Evolutionary conservation across 257 asterid species (phyloP), one percentile per base, ranked within the genome.

Genomic region (Linaria vulgaris): DNA sequence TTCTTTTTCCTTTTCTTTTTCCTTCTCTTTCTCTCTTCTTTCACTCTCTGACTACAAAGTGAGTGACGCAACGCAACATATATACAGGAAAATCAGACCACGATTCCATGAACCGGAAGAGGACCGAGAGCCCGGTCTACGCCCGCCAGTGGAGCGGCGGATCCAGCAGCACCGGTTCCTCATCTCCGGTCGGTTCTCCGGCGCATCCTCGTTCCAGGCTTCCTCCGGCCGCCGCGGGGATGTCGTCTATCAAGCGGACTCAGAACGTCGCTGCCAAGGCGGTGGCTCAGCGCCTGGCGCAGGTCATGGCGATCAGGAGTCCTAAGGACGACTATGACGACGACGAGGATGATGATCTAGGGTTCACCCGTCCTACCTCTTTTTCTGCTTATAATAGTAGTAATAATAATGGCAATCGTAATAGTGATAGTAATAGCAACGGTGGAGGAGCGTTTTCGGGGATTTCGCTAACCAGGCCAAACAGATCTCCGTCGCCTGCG

Each of bases 401-500:
- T 30, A 22, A 43, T 38, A 15, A 27, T 27, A 37, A 20, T 64
- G n/a, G 22, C 13, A 19, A 46, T 37, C 70, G 49, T 63, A 74
- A 74, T 72, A 77, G 67, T 61, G 85, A 76, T 60, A 77, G 71
- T 63, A 76, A 70, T 69, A 74, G 41, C 59, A 71, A 46, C 49
- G 65, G 68, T 64, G 65, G 76, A 31, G 90, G 79, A 19, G 83
- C 41, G 5, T 57, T 85, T 67, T 57, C 90, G 16, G 84, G 90
- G 64, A 64, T 78, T 61, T 75, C 88, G 70, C 68, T 83, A 60
- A 67, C 84, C 59, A 90, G 45, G 76, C 90, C 86, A 22, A 87
- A 85, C 66, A 80, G 99, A 94, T 86, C 96, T 69, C 97, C 95
- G 1, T 94, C 99, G 1, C 99, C 99, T 69, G 87, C 97, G 97